A percentile compares a stretch with the other conserved stretches of the same genome.
Conservation (phyloP, 1,139 yeast genomes). For the Diutina neorugosa region DNA sequence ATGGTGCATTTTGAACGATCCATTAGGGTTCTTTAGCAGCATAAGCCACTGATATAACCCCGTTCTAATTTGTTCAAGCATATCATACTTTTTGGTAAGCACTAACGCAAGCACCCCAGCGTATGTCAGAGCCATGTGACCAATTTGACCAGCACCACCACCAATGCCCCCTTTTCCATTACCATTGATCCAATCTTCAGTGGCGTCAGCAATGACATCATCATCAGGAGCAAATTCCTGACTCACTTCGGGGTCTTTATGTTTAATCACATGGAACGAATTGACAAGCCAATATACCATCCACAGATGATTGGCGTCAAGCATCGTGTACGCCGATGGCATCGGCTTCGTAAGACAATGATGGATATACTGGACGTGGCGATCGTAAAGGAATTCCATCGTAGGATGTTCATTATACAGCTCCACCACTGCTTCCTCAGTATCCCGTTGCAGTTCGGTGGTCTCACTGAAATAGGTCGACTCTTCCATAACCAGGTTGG, state of each 20-base stretch:
- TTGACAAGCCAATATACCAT: constrained; percentile 74
- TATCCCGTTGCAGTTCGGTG: constrained; percentile 26
- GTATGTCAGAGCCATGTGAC: constrained; percentile 80
- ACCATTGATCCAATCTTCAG: not conserved
- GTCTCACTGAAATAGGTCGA: constrained; percentile 17
- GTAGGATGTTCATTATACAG: constrained; percentile 16
- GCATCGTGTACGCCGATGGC: constrained; percentile 33
- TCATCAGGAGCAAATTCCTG: constrained; percentile 11
- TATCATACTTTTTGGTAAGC: constrained; percentile 31
- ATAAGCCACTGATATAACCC: constrained; percentile 54
- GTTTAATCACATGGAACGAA: constrained; percentile 19
- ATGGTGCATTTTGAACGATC: constrained; percentile 61
- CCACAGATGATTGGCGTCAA: constrained; percentile 93
- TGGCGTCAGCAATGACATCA: not conserved
- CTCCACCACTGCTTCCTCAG: constrained; percentile 21
- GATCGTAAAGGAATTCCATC: constrained; percentile 9
- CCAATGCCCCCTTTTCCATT: constrained; percentile 55
- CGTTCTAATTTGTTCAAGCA: constrained; percentile 15
- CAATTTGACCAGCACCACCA: constrained; percentile 65
- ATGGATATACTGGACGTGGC: constrained; percentile 12
- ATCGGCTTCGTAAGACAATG: constrained; percentile 30
- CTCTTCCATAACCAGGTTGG: constrained; percentile 6
- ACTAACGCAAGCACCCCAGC: constrained; percentile 63
- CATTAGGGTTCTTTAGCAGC: constrained; percentile 51
- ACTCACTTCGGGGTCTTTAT: constrained; percentile 8